These are phyloP conservation scores for Aristolochia fimbriata DNA, from an alignment of 164 flowering plant species.

Conservation along the genomic window DNA sequence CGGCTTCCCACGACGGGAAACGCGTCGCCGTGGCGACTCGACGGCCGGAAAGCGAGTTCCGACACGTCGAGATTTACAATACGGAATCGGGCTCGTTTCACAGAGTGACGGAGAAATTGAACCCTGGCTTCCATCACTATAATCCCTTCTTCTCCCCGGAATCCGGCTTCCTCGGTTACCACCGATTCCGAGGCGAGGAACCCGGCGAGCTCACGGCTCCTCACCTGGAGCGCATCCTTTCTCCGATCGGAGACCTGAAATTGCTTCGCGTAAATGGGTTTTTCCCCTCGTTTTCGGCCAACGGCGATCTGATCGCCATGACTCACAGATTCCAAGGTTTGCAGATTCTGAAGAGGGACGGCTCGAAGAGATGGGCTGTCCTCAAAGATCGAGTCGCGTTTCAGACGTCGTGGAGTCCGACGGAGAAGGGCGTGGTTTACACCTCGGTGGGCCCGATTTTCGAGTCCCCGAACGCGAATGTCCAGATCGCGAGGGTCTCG, in stretches of 20 bases:
- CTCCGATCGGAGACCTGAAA: conserved; percentile 21
- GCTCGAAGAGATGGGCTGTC: conserved; percentile 36
- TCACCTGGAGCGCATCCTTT: neutral
- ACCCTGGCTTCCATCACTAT: conserved; percentile 60
- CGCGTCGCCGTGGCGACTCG: conserved; percentile 69
- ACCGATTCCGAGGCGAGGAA: conserved; percentile 47
- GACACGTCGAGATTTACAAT: conserved; percentile 70
- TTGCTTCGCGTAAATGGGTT: conserved; percentile 32
- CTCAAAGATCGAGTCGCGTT: conserved; percentile 38
- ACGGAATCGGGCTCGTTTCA: conserved; percentile 28
- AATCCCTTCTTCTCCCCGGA: conserved; percentile 80
- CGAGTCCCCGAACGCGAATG: conserved; percentile 40
- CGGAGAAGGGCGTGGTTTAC: conserved; percentile 58
- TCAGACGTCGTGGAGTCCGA: conserved; percentile 71
- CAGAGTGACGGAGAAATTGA: conserved; percentile 42
- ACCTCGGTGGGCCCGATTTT: conserved; percentile 53
- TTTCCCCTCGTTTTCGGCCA: conserved; percentile 74
- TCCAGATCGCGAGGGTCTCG: conserved; percentile 58
- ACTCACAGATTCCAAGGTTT: conserved; percentile 49
- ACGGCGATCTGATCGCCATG: conserved; percentile 57
- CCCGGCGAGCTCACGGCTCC: conserved; percentile 46
- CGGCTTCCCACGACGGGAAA: conserved; percentile 38
- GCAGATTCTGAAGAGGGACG: conserved; percentile 60
- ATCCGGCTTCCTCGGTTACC: conserved; percentile 57
- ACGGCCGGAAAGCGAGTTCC: conserved; percentile 46